phyloP scores from a whole-genome alignment of 108 stramenopile genomes.

The Tribonema minus region DNA sequence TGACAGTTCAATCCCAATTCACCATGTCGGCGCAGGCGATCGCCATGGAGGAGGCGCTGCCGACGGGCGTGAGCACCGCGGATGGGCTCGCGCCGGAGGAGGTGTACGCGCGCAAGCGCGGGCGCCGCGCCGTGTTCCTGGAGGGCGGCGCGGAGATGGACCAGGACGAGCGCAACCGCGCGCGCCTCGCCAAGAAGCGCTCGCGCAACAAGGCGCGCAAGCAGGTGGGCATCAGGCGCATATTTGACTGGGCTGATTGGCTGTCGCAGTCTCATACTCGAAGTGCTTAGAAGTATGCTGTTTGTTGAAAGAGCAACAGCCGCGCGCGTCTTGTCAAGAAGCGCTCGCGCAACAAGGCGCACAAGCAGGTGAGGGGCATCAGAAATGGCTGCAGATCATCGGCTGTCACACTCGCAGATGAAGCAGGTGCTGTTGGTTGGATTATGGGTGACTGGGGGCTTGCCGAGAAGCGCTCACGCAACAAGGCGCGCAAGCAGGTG shows the following conservation, averaged over 20 bases:
- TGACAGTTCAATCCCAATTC: too few species aligned
- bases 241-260: neutral
- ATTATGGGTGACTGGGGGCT: neutral
- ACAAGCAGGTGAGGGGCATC: conserved; percentile 48
- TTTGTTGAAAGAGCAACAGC: conserved; percentile 36
- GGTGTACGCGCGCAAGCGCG: conserved; percentile 77
- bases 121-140: conserved; percentile 75
- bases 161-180: conserved; percentile 76
- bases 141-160: conserved; percentile 75
- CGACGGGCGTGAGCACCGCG: conserved; percentile 79
- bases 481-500: too few species aligned
- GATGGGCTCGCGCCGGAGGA: conserved; percentile 88
- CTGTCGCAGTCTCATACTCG: neutral
- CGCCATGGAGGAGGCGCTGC: conserved; percentile 95
- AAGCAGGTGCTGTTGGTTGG: neutral
- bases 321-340: conserved; percentile 79
- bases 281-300: neutral
- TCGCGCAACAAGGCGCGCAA: conserved; percentile 79
- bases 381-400: neutral
- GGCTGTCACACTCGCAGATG: neutral
- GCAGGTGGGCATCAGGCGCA: neutral
- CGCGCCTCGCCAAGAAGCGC: conserved; percentile 80
- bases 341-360: conserved; percentile 75
- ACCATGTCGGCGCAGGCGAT: too few species aligned
- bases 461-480: too few species aligned